A percentile compares a stretch with the other conserved stretches of the same genome.
Evolutionary conservation across 768 basidiomycete species (phyloP).

Genomic region (Lactarius hatsudake): DNA sequence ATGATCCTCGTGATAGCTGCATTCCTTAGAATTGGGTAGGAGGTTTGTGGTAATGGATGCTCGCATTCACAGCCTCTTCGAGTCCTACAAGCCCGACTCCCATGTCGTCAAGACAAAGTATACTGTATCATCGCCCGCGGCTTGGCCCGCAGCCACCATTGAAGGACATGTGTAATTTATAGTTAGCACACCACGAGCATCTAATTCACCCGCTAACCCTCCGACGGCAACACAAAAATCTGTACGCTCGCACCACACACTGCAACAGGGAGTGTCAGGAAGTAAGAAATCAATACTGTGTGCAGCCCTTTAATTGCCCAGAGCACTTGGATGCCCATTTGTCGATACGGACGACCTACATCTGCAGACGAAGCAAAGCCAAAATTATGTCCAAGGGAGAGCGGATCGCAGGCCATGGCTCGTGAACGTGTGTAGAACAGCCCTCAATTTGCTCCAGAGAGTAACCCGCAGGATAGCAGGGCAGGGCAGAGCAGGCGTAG

Average conservation of each 20-base stretch:
- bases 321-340: slow-evolving; percentile 64
- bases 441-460: slow-evolving; percentile 55
- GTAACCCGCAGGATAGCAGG: neutral
- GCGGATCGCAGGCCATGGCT: slow-evolving; percentile 86
- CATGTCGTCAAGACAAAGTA: neutral
- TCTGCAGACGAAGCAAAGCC: slow-evolving; percentile 63
- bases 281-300: slow-evolving; percentile 75
- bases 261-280: slow-evolving; percentile 63
- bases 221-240: neutral
- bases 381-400: slow-evolving; percentile 74
- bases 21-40: too few relatives aligned
- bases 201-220: neutral
- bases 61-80: neutral
- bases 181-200: neutral
- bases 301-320: slow-evolving; percentile 51
- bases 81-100: neutral
- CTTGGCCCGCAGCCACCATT: neutral
- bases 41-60: too few relatives aligned
- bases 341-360: slow-evolving; percentile 90
- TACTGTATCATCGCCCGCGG: too few relatives aligned
- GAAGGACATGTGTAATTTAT: neutral
- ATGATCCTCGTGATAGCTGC: too few relatives aligned
- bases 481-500: slow-evolving; percentile 44
- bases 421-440: slow-evolving; percentile 61
- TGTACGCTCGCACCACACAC: neutral